Conservation (phyloP, 2,329 filamentous ascomycete genomes). For the Scytalidium sp. region DNA sequence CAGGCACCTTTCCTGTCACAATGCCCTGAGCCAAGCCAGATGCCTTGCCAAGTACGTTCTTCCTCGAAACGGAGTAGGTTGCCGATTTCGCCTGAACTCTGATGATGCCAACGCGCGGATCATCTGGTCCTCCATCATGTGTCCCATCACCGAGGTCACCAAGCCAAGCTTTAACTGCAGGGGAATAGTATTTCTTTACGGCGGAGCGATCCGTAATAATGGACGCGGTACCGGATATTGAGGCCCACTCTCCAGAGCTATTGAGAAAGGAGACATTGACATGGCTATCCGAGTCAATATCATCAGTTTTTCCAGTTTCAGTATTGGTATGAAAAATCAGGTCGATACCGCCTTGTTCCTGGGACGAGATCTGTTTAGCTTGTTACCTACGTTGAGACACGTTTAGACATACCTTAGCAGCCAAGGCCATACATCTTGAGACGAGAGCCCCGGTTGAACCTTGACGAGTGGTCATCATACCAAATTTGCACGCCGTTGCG, state of each 20-base stretch:
- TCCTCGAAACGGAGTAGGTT: conserved; percentile 66
- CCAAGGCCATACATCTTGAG: conserved; percentile 83
- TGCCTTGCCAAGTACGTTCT: conserved; percentile 60
- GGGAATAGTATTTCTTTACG: conserved; percentile 73
- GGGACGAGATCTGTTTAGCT: neutral
- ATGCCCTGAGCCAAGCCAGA: conserved; percentile 74
- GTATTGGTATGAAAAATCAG: conserved; percentile 91
- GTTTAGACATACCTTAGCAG: conserved; percentile 59
- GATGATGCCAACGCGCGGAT: conserved; percentile 80
- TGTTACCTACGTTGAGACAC: neutral
- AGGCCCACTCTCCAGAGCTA: conserved; percentile 78
- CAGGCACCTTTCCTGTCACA: conserved; percentile 67
- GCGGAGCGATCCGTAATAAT: conserved; percentile 67
- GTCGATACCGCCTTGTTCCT: conserved; percentile 78
- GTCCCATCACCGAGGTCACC: conserved; percentile 80
- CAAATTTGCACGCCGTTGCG: conserved; percentile 72
- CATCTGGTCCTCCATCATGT: conserved; percentile 78
- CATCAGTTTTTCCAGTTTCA: conserved; percentile 82
- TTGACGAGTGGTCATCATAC: conserved; percentile 82
- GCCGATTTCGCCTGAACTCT: conserved; percentile 69
- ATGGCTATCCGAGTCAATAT: conserved; percentile 68
- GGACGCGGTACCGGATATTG: conserved; percentile 69
- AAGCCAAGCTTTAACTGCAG: conserved; percentile 76
- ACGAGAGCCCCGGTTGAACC: conserved; percentile 63
- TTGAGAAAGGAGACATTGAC: conserved; percentile 83